Percentiles rank a stretch among this genome's conserved stretches.
phyloP scores from a whole-genome alignment of 352 stramenopile species.

The Globisporangium parvum region DNA sequence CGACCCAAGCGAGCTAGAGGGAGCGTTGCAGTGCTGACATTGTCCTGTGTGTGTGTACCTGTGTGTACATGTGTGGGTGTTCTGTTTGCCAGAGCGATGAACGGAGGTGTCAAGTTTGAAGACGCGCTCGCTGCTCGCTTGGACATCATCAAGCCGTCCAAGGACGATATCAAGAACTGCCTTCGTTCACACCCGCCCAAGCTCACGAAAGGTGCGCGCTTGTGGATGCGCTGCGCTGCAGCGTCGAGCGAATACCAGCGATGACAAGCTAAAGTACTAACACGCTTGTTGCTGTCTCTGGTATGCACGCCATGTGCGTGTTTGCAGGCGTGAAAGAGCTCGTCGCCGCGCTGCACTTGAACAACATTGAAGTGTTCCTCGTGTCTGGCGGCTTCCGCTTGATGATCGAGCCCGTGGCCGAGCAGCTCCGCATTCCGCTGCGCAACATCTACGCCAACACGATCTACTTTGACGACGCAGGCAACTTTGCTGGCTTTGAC shows the following conservation, averaged over 20 bases:
- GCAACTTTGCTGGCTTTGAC: conserved; percentile 93
- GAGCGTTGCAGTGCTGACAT: conserved; percentile 3
- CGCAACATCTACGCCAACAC: conserved; percentile 98
- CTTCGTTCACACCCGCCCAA: conserved; percentile 87
- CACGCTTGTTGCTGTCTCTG: conserved; percentile 6
- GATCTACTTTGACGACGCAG: conserved; percentile 90
- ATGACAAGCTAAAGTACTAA: not conserved
- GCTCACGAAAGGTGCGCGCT: conserved; percentile 46
- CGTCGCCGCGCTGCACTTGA: conserved; percentile 84
- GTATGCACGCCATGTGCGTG: too few species aligned
- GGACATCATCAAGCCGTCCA: conserved; percentile 94
- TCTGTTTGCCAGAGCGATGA: conserved; percentile 90
- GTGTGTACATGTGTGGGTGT: too few species aligned
- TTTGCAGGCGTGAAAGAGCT: conserved; percentile 79
- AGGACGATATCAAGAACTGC: conserved; percentile 84
- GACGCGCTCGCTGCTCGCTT: conserved; percentile 94
- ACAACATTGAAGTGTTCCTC: conserved; percentile 93
- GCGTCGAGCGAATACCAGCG: too few species aligned
- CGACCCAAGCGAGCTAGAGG: too few species aligned
- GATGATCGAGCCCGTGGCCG: conserved; percentile 97
- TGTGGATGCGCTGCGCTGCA: not conserved
- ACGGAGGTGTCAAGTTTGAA: conserved; percentile 97
- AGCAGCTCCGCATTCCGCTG: conserved; percentile 75
- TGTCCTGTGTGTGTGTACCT: not conserved
- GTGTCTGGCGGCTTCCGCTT: conserved; percentile 97